Evolutionary conservation across 139 green algal genomes (phyloP).

Genomic region (Edaphochlamys debaryana): DNA sequence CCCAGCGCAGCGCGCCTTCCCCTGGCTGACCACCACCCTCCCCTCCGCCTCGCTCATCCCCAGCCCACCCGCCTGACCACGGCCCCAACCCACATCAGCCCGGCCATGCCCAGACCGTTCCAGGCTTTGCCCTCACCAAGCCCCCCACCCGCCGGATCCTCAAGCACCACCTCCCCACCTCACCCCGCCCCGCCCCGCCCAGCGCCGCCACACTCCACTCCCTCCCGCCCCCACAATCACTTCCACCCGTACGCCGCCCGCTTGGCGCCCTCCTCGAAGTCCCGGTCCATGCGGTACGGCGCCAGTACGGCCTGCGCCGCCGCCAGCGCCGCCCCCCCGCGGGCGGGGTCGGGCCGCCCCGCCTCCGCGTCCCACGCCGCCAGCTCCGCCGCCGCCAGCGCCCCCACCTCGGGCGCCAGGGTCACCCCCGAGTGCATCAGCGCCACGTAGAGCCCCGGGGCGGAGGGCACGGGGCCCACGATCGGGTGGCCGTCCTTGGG

Average conservation of each 20-base stretch:
- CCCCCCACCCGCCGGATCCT: too few species aligned
- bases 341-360: neutral
- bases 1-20: too few species aligned
- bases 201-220: too few species aligned
- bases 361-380: neutral
- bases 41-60: too few species aligned
- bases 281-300: constrained; percentile 15
- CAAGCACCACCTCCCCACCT: too few species aligned
- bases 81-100: too few species aligned
- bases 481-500: constrained; percentile 27
- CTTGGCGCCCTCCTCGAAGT: neutral
- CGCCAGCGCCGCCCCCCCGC: neutral
- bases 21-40: too few species aligned
- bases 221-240: neutral
- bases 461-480: neutral
- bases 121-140: too few species aligned
- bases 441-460: constrained; percentile 20
- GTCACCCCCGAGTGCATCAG: constrained; percentile 22
- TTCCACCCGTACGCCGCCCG: constrained; percentile 15
- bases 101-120: too few species aligned
- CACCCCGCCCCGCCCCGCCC: too few species aligned
- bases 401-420: constrained; percentile 6
- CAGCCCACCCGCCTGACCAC: too few species aligned
- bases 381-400: constrained; percentile 7
- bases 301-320: neutral